Evolutionary conservation across 768 basidiomycete genomes (phyloP), one percentile per base, ranked within the genome.

Genomic region (Hirschioporus abietinus): DNA sequence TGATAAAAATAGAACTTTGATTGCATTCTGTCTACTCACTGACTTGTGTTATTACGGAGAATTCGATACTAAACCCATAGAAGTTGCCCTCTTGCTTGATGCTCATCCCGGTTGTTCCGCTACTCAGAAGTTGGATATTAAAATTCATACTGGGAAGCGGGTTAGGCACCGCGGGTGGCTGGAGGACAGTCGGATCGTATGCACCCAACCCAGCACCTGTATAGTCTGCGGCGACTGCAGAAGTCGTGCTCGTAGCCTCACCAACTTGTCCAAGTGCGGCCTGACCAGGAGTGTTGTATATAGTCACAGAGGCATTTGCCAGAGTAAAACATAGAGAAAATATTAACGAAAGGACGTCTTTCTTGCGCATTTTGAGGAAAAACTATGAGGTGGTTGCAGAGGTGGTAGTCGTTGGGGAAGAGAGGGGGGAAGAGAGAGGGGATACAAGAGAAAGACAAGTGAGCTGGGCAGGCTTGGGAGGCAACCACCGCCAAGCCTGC

Each of bases 1-100:
- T 52, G 5, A 52, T 52, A 52, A 6, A 52, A 52, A 52, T 52
- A 52, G 42, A 52, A 52, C 42, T 12, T 6, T 52, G 20, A 25
- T 61, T 15, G 20, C 7, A 24, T 5, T 15, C 60, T 3, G 24
- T 24, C 12, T 34, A 82, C 84, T 68, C 58, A 78, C 75, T 68
- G 60, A 83, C 76, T 72, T 84, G 83, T 67, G 84, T 83, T 2
- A 82, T 81, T 8, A 89, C 84, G 23, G 85, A 86, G 78, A 88
- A 80, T 74, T 90, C 88, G 34, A 90, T 78, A 0, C 82, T 83
- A 68, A 88, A 89, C 0, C 88, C 88, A 63, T 87, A 73, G 35
- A 83, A 83, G 59, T 80, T 79, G 20, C 81, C 81, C 65, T 72
- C 72, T 64, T 77, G 76, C 2, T 75, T 72, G 42, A 79, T 77